Base-by-base conservation (phyloP, 768 basidiomycete species). In the Neoboletus magnificus region DNA sequence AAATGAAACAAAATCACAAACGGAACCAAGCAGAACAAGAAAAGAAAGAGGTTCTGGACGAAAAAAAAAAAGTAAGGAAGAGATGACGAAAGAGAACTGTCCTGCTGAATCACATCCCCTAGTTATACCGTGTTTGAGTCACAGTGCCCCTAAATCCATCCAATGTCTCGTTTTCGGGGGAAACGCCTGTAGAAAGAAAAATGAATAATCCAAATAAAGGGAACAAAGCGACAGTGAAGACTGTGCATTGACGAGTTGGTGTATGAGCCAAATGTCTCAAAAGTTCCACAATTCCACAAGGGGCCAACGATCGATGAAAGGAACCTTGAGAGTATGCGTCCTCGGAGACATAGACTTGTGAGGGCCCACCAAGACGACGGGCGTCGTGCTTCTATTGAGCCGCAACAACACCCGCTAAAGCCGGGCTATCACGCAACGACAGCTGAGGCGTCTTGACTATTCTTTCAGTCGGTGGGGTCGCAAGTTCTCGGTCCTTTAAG, bases 371-470 rank as follows among this genome's bases (percentile, higher is more conserved):
- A 48, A 50, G 48, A 43, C 23, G 18, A 39, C 25, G 30, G 15
- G 20, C 33, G 40, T 50, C 36, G 11, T 22, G n/a, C 39, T 51
- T 59, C 69, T 71, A 71, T 64, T 66, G 67, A 23, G 68, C 69
- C 9, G 48, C 66, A 23, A 71, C 62, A 11, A 74, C 77, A 48
- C 75, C 74, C 50, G 79, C 75, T 55, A 86, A 75, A 41, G 80
- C 74, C 45, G 82, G 76, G 61, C 80, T 84, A 67, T 89, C 86
- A 58, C 78, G 79, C 60, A 84, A 82, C 18, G 84, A 77, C 52
- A 84, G 66, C 67, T 83, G 83, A 57, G 85, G 79, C 37, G 83
- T 73, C 68, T 82, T 85, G 72, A 83, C 71, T 54, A 78, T 76
- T 41, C 57, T 65, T 40, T 73, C 57, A n/a, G 68, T 68, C 44